Evolutionary conservation across 2,329 filamentous ascomycete species (phyloP), one percentile per base, ranked within the genome.

Genomic region (Sporothrix globosa): DNA sequence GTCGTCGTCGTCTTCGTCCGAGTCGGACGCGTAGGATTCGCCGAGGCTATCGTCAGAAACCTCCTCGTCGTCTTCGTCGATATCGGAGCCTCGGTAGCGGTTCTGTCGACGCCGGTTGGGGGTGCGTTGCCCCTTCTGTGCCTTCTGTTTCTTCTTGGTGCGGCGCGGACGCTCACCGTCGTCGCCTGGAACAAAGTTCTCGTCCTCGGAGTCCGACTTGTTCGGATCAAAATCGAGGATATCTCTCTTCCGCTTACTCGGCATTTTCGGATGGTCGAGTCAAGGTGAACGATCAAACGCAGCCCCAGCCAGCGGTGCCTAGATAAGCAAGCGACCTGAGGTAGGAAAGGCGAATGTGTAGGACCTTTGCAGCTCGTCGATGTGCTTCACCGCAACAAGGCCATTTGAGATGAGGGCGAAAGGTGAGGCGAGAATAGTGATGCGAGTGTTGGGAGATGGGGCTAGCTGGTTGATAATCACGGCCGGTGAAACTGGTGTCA

Each of bases 191-290:
- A 88, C 85, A 75, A 90, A 91, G 77, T 89, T 89, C 74, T 88
- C 87, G 76, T 91, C 88, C 66, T 88, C 85, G 2, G 88, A 83
- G 74, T 91, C 88, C 67, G 88, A 90, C 76, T 88, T 86, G 77
- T 90, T 90, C 3, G 86, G 87, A 77, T 91, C 88, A 74, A 90
- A 90, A 69, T 87, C 84, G 69, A 88, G 79, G 41, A 80, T 76
- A 71, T 82, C 82, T 73, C 84, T 81, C 82, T 89, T 90, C 69
- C 88, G 82, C 77, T 89, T 89, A 70, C 78, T 74, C n/a, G 80
- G 77, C 83, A 84, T 84, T 41, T 74, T 79, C 73, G 10, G 67
- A 53, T 24, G 44, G 21, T 39, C 13, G 67, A 24, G 60, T 50
- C 63, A 34, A 39, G 13, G 24, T 41, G 39, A 39, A 48, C 17